phyloP scores from a whole-genome alignment of 2,329 filamentous ascomycete genomes.

The Fusarium compactum region DNA sequence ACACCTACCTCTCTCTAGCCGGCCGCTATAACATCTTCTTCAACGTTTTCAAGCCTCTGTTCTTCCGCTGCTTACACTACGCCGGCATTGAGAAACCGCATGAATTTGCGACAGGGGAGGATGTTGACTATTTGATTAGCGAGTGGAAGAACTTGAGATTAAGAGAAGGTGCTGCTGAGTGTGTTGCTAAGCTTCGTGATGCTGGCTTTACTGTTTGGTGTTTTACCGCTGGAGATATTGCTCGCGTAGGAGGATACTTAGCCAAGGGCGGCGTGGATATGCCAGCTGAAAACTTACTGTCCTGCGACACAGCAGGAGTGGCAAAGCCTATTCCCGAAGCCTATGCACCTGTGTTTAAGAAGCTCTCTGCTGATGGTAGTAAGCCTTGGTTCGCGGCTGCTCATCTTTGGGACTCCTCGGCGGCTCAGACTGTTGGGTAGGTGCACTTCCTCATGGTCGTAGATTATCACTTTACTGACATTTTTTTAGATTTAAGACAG shows the following conservation, averaged over 20 bases:
- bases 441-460: too few species aligned
- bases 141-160: background rate
- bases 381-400: slow-evolving; percentile 1
- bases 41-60: background rate
- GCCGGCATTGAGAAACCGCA: background rate
- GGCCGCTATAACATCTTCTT: background rate
- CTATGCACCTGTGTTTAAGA: background rate
- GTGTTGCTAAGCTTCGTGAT: background rate
- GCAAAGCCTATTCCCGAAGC: slow-evolving; percentile 1
- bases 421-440: background rate
- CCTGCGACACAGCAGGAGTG: background rate
- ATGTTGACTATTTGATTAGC: background rate
- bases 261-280: background rate
- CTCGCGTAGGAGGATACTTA: background rate
- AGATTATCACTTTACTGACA: too few species aligned
- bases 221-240: background rate
- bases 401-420: background rate
- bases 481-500: too few species aligned
- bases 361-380: background rate
- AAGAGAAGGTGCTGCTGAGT: background rate
- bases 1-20: background rate
- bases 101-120: background rate
- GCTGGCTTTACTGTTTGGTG: background rate
- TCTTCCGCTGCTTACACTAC: slow-evolving; percentile 1
- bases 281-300: background rate